Percentiles rank a stretch among this genome's conserved stretches.
These are phyloP conservation scores for Dalbergia cultrata DNA, from an alignment of 306 rosid species.

Conservation along the genomic window DNA sequence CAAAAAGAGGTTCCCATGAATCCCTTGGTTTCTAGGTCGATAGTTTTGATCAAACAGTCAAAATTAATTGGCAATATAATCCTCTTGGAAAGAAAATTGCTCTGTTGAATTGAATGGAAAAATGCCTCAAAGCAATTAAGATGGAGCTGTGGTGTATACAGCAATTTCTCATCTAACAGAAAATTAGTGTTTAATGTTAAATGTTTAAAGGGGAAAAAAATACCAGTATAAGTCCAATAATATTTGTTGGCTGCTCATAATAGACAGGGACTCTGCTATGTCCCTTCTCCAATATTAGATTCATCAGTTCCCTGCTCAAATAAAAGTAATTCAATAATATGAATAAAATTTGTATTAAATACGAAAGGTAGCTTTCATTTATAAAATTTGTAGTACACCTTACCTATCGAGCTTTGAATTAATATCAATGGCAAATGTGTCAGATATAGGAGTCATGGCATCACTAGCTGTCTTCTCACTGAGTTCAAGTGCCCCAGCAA, in stretches of 20 bases:
- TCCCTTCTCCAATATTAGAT: constrained; percentile 80
- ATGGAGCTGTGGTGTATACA: constrained; percentile 4
- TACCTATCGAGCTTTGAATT: constrained; percentile 89
- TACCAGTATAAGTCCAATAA: constrained; percentile 89
- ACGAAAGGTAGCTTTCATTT: constrained; percentile 30
- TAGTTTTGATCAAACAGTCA: constrained; percentile 25
- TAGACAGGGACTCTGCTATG: constrained; percentile 98
- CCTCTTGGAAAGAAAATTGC: constrained; percentile 2
- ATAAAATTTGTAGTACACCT: constrained; percentile 1
- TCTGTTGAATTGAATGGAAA: background rate
- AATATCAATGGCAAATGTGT: constrained; percentile 84
- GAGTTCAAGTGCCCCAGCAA: constrained; percentile 96
- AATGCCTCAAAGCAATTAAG: constrained; percentile 10
- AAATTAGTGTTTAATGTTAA: constrained; percentile 19
- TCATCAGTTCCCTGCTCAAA: constrained; percentile 76
- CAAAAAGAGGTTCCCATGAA: background rate
- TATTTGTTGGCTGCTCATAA: constrained; percentile 86
- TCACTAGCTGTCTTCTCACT: constrained; percentile 83
- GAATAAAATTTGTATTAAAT: constrained; percentile 18
- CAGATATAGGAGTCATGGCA: constrained; percentile 92
- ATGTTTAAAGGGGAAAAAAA: background rate
- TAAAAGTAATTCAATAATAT: constrained; percentile 38
- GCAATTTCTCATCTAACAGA: constrained; percentile 29
- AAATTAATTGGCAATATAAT: background rate
- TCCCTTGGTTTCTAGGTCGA: constrained; percentile 28